Percentiles rank a stretch among this genome's conserved stretches.
Evolutionary conservation across 495 filamentous ascomycete species (phyloP).

Genomic region (Hypoxylon rickii): DNA sequence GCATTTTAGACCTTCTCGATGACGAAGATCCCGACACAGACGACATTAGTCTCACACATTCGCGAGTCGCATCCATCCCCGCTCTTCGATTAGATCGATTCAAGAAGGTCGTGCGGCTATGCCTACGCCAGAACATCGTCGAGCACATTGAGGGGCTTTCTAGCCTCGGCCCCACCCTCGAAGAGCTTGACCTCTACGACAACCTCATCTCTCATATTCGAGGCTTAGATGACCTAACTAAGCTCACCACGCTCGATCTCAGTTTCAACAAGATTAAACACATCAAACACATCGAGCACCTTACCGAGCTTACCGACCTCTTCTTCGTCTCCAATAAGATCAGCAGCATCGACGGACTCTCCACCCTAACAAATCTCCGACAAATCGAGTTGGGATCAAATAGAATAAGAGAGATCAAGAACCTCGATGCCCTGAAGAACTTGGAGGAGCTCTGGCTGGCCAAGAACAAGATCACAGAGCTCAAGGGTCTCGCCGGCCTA

Average conservation of each 20-base stretch:
- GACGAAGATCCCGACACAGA: slow-evolving; percentile 58
- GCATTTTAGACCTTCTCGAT: slow-evolving; percentile 58
- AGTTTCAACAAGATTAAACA: slow-evolving; percentile 99
- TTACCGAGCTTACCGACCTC: slow-evolving; percentile 78
- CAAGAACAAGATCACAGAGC: slow-evolving; percentile 94
- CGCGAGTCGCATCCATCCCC: slow-evolving; percentile 77
- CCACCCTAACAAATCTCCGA: slow-evolving; percentile 70
- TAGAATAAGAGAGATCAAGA: slow-evolving; percentile 85
- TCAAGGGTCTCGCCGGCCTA: slow-evolving; percentile 73
- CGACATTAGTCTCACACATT: slow-evolving; percentile 90
- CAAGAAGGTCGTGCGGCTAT: slow-evolving; percentile 74
- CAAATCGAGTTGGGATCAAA: slow-evolving; percentile 94
- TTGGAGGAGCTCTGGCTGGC: slow-evolving; percentile 94
- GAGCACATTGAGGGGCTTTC: slow-evolving; percentile 74
- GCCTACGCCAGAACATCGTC: slow-evolving; percentile 93
- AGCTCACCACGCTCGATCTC: slow-evolving; percentile 81
- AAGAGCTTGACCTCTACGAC: slow-evolving; percentile 95
- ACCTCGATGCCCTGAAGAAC: slow-evolving; percentile 73
- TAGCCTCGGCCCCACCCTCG: slow-evolving; percentile 63
- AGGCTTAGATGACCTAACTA: slow-evolving; percentile 74
- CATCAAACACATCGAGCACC: slow-evolving; percentile 85
- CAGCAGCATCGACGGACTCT: slow-evolving; percentile 79
- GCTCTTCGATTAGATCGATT: slow-evolving; percentile 83
- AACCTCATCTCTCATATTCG: slow-evolving; percentile 91
- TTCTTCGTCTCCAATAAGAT: slow-evolving; percentile 98